Conservation (phyloP, 2,329 filamentous ascomycete genomes). For the Neonectria neomacrospora region DNA sequence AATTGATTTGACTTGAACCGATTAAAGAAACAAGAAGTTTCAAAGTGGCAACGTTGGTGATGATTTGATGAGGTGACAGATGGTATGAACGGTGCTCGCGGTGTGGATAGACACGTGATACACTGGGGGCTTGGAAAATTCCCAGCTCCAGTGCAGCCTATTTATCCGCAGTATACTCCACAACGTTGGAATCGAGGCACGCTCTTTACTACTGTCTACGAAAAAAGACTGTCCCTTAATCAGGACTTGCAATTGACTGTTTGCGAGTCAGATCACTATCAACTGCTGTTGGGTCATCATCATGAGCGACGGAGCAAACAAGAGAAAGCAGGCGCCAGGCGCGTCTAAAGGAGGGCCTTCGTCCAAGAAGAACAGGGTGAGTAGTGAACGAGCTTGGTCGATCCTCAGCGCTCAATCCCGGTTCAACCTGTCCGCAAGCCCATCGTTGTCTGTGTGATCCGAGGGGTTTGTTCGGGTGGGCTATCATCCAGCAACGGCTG, state of each 20-base stretch:
- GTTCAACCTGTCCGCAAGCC: background rate
- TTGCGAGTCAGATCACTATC: background rate
- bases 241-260: background rate
- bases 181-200: background rate
- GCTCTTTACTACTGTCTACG: background rate
- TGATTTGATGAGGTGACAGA: background rate
- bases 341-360: constrained; percentile 38
- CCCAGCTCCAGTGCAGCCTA: background rate
- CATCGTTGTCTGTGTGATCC: background rate
- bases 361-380: constrained; percentile 56
- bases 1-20: constrained; percentile 8
- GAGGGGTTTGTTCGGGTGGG: background rate
- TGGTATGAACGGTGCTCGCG: background rate
- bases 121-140: constrained; percentile 16
- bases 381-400: constrained; percentile 16
- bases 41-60: background rate
- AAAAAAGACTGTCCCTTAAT: background rate
- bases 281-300: background rate
- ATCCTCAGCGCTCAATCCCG: background rate
- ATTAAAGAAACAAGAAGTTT: background rate
- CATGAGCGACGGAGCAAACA: constrained; percentile 49
- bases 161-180: background rate
- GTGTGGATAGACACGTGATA: constrained; percentile 16
- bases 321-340: constrained; percentile 51
- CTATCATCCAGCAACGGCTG: background rate